Evolutionary conservation across 2,329 filamentous ascomycete species (phyloP).

Genomic region (Fusarium gaditjirri): DNA sequence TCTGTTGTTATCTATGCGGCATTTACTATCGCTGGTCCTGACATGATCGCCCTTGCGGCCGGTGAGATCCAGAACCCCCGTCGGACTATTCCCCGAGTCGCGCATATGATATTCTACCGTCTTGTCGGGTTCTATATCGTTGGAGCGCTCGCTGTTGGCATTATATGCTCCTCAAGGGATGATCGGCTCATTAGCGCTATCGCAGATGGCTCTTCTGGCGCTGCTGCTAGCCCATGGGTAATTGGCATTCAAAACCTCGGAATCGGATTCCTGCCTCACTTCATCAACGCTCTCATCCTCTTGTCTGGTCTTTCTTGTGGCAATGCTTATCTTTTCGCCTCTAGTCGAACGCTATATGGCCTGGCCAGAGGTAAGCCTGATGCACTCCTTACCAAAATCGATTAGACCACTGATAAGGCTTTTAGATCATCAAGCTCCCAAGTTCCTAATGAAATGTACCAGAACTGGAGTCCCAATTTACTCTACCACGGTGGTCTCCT

Average conservation of each 20-base stretch:
- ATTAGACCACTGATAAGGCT: not conserved
- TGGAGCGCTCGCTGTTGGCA: slow-evolving; percentile 64
- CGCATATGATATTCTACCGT: slow-evolving; percentile 77
- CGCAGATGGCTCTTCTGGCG: slow-evolving; percentile 61
- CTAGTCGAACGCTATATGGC: slow-evolving; percentile 57
- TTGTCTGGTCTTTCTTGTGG: slow-evolving; percentile 57
- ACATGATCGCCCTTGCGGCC: slow-evolving; percentile 68
- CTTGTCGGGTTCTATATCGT: slow-evolving; percentile 78
- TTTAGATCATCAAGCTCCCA: slow-evolving; percentile 55
- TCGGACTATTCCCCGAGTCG: slow-evolving; percentile 72
- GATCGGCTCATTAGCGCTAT: slow-evolving; percentile 50
- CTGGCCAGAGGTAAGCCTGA: slow-evolving; percentile 48
- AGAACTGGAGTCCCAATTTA: slow-evolving; percentile 67
- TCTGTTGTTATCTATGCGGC: slow-evolving; percentile 70
- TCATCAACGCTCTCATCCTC: slow-evolving; percentile 72
- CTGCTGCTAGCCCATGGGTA: slow-evolving; percentile 68
- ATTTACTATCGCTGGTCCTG: slow-evolving; percentile 74
- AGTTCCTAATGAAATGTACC: slow-evolving; percentile 65
- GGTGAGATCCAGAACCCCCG: slow-evolving; percentile 75
- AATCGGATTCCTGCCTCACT: slow-evolving; percentile 61
- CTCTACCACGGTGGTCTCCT: slow-evolving; percentile 58
- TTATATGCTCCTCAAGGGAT: slow-evolving; percentile 64
- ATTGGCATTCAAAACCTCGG: slow-evolving; percentile 64
- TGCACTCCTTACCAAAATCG: not conserved
- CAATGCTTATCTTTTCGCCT: slow-evolving; percentile 59